Evolutionary conservation across 2,329 filamentous ascomycete genomes (phyloP).

Genomic region (Claviceps digitariae): DNA sequence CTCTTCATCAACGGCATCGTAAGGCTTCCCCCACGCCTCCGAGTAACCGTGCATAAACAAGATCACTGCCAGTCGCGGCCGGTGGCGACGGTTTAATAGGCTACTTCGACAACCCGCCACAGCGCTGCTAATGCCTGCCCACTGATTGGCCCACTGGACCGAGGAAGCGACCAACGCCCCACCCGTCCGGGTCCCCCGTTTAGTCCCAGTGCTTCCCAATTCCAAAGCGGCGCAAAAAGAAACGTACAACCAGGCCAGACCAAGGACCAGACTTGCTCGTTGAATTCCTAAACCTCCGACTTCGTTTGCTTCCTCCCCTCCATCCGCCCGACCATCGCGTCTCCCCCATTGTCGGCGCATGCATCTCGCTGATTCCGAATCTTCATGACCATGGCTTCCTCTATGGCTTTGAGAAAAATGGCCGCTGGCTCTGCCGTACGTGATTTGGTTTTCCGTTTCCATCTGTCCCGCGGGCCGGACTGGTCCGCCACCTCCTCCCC

Average conservation of each 20-base stretch:
- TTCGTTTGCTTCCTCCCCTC: not conserved
- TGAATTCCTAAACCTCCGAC: not conserved
- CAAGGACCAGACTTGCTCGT: not conserved
- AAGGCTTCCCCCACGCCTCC: not conserved
- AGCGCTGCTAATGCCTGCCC: slow-evolving; percentile 7
- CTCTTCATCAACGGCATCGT: not conserved
- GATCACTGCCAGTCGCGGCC: not conserved
- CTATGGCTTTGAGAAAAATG: slow-evolving; percentile 51
- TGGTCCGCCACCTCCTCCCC: not conserved
- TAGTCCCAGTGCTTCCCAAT: not conserved
- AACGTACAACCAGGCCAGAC: slow-evolving; percentile 1
- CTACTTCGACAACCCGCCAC: slow-evolving; percentile 1
- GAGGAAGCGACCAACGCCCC: slow-evolving; percentile 17
- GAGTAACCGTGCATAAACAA: not conserved
- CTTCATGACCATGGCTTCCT: slow-evolving; percentile 40
- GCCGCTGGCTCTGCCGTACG: slow-evolving; percentile 42
- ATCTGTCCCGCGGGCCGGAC: slow-evolving; percentile 8
- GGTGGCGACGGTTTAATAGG: slow-evolving; percentile 3
- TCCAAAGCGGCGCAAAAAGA: slow-evolving; percentile 4
- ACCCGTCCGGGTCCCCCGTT: not conserved
- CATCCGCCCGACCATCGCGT: slow-evolving; percentile 2
- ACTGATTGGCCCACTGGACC: slow-evolving; percentile 22
- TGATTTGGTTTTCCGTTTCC: slow-evolving; percentile 11
- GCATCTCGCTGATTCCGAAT: slow-evolving; percentile 18
- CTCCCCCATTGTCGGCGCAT: slow-evolving; percentile 14